Evolutionary conservation across 129 eudicot genomes (phyloP).

Genomic region (Oenanthe sinensis): DNA sequence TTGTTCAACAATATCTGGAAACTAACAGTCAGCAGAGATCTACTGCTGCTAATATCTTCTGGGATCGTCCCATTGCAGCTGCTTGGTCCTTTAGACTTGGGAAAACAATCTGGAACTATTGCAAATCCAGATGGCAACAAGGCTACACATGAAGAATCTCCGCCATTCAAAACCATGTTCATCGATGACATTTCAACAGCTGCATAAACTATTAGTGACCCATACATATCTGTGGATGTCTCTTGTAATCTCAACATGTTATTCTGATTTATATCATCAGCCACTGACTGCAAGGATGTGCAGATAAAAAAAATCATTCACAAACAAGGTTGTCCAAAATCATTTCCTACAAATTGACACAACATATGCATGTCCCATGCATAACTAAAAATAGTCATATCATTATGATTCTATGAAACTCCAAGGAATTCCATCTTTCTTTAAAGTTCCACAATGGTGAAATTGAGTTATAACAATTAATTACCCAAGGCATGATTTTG

Average conservation of each 20-base stretch:
- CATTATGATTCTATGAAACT: not conserved
- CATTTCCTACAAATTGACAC: not conserved
- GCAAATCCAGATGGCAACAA: conserved; percentile 77
- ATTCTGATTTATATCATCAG: conserved; percentile 28
- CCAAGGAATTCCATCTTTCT: not conserved
- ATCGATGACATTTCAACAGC: conserved; percentile 51
- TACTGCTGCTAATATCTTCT: conserved; percentile 23
- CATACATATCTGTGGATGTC: conserved; percentile 39
- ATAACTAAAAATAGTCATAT: not conserved
- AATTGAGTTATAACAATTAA: not conserved
- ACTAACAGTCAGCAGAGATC: conserved; percentile 59
- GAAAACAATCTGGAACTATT: conserved; percentile 54
- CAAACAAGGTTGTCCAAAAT: not conserved
- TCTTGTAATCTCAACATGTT: conserved; percentile 62
- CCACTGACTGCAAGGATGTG: conserved; percentile 35
- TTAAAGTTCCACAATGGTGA: not conserved
- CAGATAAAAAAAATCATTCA: not conserved
- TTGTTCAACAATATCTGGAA: conserved; percentile 62
- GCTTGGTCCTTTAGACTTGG: conserved; percentile 22
- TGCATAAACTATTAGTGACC: conserved; percentile 58
- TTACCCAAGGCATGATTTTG: not conserved
- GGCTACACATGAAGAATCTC: conserved; percentile 47
- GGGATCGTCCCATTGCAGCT: not conserved
- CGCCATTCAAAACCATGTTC: conserved; percentile 47
- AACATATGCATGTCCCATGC: not conserved